phyloP scores from a whole-genome alignment of 2,329 filamentous ascomycete species.

The Aspergillus sp. region DNA sequence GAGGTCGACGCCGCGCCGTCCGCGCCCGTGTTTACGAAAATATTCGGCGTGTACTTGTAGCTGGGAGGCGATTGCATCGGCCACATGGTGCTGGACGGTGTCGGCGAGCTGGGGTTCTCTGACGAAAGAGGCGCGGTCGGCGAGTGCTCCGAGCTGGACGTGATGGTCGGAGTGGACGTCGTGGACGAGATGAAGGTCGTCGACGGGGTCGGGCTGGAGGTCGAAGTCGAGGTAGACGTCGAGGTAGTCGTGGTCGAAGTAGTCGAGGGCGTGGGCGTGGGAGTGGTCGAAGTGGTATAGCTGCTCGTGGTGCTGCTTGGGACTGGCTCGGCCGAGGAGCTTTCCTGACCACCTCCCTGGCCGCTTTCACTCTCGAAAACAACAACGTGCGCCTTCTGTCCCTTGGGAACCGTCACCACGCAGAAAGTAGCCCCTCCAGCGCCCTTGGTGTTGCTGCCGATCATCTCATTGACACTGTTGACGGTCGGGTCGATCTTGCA shows the following conservation, averaged over 20 bases:
- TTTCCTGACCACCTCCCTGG: no score
- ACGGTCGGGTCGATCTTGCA: slow-evolving; percentile 59
- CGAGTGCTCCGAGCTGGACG: slow-evolving; percentile 3
- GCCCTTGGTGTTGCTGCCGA: slow-evolving; percentile 48
- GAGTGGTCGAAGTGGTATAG: slow-evolving; percentile 6
- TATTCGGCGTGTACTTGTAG: slow-evolving; percentile 24
- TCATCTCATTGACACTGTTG: slow-evolving; percentile 49
- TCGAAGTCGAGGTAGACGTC: slow-evolving; percentile 7
- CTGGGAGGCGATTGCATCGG: slow-evolving; percentile 13
- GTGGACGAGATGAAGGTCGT: no score
- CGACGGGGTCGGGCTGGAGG: no score
- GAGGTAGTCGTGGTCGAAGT: slow-evolving; percentile 4
- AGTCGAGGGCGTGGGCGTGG: slow-evolving; percentile 7
- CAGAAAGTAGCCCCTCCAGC: slow-evolving; percentile 64
- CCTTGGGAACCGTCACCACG: slow-evolving; percentile 63
- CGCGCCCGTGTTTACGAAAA: no score
- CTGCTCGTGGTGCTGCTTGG: slow-evolving; percentile 8
- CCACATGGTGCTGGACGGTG: slow-evolving; percentile 10
- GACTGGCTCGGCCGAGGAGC: slow-evolving; percentile 6
- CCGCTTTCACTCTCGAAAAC: slow-evolving; percentile 39
- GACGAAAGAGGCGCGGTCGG: slow-evolving; percentile 10
- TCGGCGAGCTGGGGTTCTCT: slow-evolving; percentile 8
- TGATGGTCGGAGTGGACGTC: no score
- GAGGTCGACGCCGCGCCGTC: no score
- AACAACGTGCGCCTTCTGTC: slow-evolving; percentile 57